Evolutionary conservation across 2,329 filamentous ascomycete species (phyloP), one percentile per base, ranked within the genome.

Genomic region (Chaetothyriales sp.): DNA sequence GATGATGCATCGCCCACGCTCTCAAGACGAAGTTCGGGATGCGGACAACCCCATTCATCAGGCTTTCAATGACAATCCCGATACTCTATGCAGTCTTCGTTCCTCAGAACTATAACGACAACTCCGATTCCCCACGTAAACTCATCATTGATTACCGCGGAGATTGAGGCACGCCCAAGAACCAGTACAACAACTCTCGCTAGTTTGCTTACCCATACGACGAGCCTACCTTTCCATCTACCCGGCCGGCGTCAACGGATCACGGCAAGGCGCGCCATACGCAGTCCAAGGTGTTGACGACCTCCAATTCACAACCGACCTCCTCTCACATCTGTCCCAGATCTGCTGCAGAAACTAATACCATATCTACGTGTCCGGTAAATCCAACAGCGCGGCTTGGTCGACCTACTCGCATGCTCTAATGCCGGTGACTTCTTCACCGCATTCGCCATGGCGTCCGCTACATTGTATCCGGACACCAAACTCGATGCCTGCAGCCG

Each of bases 331-430:
- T 22, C 56, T 76, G 6, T 58, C 66, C 49, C 52, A 60, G 5
- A 58, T 59, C 2, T 72, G 71, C 59, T 77, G 73, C 60, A 67
- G 77, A 54, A 70, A 76, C 53, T 52, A 62, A 1, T 57, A 60
- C 4, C 68, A 67, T 8, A 64, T 76, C 43, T 76, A 74, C 54
- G 68, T 68, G 10, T 66, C 68, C 1, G 73, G 73, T 46, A 77
- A 79, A 58, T 78, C 69, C 57, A 78, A 80, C 47, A 77, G 76
- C 5, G 77, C 1, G 77, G 71, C 13, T 73, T 73, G 19, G 70
- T 70, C 2, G 69, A 69, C 19, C 58, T 69, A 1, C 67, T 76
- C 4, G 73, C 75, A 3, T 77, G 73, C 61, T 65, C 72, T 40
- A 1, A 63, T 63, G 7, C 68, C 2, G 70, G 69, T 4, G 60